Evolutionary conservation across 352 stramenopile genomes (phyloP).

Genomic region (Pythium myriotylum): DNA sequence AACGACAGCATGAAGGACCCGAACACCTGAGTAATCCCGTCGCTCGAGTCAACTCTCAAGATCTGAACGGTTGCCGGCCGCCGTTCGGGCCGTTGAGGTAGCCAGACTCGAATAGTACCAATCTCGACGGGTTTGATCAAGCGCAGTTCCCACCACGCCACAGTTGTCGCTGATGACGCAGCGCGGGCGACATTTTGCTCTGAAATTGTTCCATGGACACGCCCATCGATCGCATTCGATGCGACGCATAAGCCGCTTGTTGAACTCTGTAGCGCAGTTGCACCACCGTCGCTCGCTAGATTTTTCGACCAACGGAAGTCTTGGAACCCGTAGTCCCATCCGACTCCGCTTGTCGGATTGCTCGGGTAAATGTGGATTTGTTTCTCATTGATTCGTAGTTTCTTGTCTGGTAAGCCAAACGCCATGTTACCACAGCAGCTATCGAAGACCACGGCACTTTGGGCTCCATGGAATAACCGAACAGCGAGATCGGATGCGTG

Average conservation of each 20-base stretch:
- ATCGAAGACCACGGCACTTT: constrained; percentile 44
- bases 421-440: constrained; percentile 42
- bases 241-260: constrained; percentile 55
- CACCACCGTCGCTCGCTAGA: constrained; percentile 50
- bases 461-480: constrained; percentile 51
- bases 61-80: constrained; percentile 33
- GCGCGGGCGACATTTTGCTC: constrained; percentile 59
- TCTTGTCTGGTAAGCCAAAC: constrained; percentile 47
- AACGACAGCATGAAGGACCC: constrained; percentile 52
- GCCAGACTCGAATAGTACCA: constrained; percentile 65
- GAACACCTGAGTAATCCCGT: constrained; percentile 36
- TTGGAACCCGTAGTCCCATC: constrained; percentile 72
- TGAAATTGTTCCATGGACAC: constrained; percentile 41
- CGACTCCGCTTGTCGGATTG: constrained; percentile 65
- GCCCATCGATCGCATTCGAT: constrained; percentile 71
- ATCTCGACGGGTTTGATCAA: constrained; percentile 45
- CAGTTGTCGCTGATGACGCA: constrained; percentile 22
- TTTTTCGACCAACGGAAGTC: constrained; percentile 49
- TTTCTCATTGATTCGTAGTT: constrained; percentile 44
- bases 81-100: constrained; percentile 29
- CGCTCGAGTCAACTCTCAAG: constrained; percentile 37
- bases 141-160: constrained; percentile 75
- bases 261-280: constrained; percentile 68
- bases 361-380: constrained; percentile 41
- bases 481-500: constrained; percentile 54